Conservation (phyloP, 805 yeast genomes). For the Clavispora carvajalis region DNA sequence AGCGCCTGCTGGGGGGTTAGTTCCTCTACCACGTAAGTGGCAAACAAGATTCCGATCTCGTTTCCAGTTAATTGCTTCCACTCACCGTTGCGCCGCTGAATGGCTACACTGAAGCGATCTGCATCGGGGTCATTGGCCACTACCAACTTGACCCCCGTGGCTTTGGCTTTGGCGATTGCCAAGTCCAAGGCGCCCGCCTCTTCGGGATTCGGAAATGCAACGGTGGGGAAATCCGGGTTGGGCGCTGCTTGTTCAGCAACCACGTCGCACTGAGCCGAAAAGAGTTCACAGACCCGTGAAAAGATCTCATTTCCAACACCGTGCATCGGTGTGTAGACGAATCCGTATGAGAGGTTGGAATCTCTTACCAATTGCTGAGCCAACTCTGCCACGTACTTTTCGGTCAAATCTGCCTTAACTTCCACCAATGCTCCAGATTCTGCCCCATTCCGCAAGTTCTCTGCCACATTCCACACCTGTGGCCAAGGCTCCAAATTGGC, state of each 20-base stretch:
- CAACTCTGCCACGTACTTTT: constrained; percentile 33
- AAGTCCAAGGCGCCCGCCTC: constrained; percentile 84
- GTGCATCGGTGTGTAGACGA: constrained; percentile 91
- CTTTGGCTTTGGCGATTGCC: constrained; percentile 61
- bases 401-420: constrained; percentile 39
- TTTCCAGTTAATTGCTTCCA: constrained; percentile 90
- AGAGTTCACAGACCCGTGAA: constrained; percentile 29
- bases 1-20: constrained; percentile 20
- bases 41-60: constrained; percentile 83
- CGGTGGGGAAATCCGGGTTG: constrained; percentile 84
- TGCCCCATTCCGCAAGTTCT: constrained; percentile 27
- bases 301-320: constrained; percentile 82
- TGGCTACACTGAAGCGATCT: constrained; percentile 83
- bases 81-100: constrained; percentile 34
- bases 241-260: constrained; percentile 68
- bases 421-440: constrained; percentile 26
- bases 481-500: constrained; percentile 58
- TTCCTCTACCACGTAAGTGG: constrained; percentile 50
- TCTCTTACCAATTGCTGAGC: constrained; percentile 26
- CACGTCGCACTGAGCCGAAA: constrained; percentile 31
- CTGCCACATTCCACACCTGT: constrained; percentile 42
- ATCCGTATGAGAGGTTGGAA: constrained; percentile 30
- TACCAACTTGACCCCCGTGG: constrained; percentile 46
- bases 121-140: constrained; percentile 97
- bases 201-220: constrained; percentile 90